Evolutionary conservation across 441 rosid species (phyloP), one percentile per base, ranked within the genome.

Genomic region (Biscutella laevigata): DNA sequence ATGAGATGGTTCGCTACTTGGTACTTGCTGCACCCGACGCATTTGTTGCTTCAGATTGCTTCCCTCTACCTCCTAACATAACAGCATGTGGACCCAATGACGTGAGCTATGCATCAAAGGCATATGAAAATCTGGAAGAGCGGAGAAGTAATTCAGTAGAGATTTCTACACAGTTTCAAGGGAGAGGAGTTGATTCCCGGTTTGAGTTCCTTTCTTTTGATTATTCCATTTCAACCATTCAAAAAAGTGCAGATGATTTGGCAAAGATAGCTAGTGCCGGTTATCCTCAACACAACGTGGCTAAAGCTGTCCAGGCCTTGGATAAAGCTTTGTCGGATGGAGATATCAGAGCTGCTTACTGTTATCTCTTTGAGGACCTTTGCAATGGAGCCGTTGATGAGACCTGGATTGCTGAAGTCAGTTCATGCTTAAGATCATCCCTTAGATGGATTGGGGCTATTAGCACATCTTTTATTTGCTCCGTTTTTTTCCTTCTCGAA

Each of bases 1-100:
- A 73, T 66, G 99, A 94, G 79, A 82, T 94, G 96, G 80, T 94
- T 68, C 84, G 84, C 39, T 94, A 88, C 69, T 73, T 94, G 80
- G 79, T 90, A 57, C 77, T 83, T 57, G 95, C 94, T 74, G 92
- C 84, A 19, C 98, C 99, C 2, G 95, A 94, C 72, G 78, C 99
- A 43, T 90, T 90, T 78, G 95, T 94, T 73, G 86, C 95, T 55
- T 52, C 86, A 64, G 96, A 90, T 73, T 94, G 88, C 81, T 86
- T 90, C 61, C 98, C 99, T 24, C 81, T 94, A 61, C 99, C 98
- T 14, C 61, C 84, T 14, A 78, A 79, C 61, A 81, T 88, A 36
- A 57, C 86, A 54, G 86, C 95, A 46, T 79, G 79, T 68, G 76
- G 91, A 47, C 65, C 68, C 46, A 85, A 58, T 73, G 96, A 90